Evolutionary conservation across 352 stramenopile species (phyloP).

Genomic region (Pythium scleroteichum): DNA sequence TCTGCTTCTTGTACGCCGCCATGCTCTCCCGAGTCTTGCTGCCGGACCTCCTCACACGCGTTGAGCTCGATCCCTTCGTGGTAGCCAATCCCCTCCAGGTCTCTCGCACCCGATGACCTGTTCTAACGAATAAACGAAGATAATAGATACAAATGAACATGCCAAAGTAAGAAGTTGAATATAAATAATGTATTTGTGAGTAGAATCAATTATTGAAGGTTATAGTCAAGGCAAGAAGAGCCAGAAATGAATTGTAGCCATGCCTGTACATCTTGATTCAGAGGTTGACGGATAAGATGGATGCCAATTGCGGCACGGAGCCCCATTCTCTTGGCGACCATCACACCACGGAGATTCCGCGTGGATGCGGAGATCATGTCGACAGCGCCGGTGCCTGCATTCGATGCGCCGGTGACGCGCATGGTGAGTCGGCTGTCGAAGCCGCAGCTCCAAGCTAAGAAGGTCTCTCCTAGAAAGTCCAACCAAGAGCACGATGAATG

Average conservation of each 20-base stretch:
- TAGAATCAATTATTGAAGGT: not conserved
- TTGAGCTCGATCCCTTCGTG: constrained; percentile 14
- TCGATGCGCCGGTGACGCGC: not conserved
- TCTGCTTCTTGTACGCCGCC: constrained; percentile 65
- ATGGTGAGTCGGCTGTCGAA: constrained; percentile 15
- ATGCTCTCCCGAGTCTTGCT: constrained; percentile 34
- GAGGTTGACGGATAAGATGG: constrained; percentile 22
- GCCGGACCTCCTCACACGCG: constrained; percentile 2
- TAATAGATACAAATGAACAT: constrained; percentile 2
- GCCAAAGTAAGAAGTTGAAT: no score
- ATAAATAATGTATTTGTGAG: no score
- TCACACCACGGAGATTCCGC: not conserved
- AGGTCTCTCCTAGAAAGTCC: not conserved
- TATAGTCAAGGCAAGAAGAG: not conserved
- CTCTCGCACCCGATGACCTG: constrained; percentile 3
- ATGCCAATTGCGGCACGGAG: constrained; percentile 7
- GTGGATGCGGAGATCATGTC: not conserved
- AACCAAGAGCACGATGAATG: constrained; percentile 15
- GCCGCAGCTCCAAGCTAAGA: constrained; percentile 9
- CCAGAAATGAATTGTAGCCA: no score
- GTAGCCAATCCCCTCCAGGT: constrained; percentile 32
- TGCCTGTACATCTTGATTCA: constrained; percentile 3
- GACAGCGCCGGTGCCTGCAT: not conserved
- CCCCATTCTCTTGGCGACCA: not conserved
- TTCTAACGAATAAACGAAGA: no score